Percentiles rank a stretch among this genome's conserved stretches.
Conservation (phyloP, 352 stramenopile genomes). For the Thalassiosira hispida region DNA sequence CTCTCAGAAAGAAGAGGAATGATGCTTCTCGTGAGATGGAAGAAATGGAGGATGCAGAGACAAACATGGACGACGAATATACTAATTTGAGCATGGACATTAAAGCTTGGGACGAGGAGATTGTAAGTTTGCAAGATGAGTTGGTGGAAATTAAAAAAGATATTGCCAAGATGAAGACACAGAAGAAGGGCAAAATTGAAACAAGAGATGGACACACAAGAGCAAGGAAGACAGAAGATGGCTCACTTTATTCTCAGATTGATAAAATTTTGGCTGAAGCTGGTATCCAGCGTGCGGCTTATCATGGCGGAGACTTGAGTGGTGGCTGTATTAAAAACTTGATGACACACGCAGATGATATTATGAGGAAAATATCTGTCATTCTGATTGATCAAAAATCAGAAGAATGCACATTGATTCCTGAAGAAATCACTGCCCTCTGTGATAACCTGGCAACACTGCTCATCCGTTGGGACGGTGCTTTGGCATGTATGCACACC, state of each 20-base stretch:
- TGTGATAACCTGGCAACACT: background rate
- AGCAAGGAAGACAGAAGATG: background rate
- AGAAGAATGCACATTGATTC: background rate
- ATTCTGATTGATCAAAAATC: background rate
- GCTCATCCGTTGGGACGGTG: background rate
- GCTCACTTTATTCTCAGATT: constrained; percentile 3
- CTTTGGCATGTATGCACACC: background rate
- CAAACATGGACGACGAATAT: too few species aligned
- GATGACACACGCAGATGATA: background rate
- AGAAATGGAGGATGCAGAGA: too few species aligned
- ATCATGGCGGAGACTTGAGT: constrained; percentile 8
- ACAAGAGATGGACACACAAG: background rate
- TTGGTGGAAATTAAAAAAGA: too few species aligned
- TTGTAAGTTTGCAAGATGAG: too few species aligned
- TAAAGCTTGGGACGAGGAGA: too few species aligned
- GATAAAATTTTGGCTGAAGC: constrained; percentile 5
- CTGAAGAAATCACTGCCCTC: background rate
- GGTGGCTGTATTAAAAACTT: constrained; percentile 6
- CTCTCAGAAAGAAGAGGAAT: background rate
- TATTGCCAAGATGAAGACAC: background rate
- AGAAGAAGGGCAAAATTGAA: background rate
- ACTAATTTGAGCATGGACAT: too few species aligned
- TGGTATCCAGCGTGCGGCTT: constrained; percentile 5
- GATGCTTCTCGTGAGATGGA: too few species aligned
- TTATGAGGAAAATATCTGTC: constrained; percentile 1